Conservation (phyloP, 148 eudicot species). For the Rhododendron simsii region DNA sequence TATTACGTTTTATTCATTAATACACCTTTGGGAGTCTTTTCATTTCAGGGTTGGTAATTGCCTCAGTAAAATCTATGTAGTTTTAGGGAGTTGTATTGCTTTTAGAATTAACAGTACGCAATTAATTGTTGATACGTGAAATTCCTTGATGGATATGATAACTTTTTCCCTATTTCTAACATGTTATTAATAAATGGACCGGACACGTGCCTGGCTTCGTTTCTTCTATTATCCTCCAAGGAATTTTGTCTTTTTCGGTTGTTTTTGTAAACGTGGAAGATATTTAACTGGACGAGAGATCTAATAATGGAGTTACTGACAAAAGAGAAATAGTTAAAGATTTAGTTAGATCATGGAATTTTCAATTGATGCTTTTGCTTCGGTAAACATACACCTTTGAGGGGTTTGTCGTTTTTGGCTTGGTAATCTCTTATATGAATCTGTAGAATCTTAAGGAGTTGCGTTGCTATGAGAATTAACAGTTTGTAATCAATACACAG, state of each 20-base stretch:
- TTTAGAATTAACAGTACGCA: background rate
- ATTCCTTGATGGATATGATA: background rate
- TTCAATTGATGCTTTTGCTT: background rate
- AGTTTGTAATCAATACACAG: background rate
- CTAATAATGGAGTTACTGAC: background rate
- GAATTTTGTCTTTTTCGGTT: background rate
- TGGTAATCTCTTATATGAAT: background rate
- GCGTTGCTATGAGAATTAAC: background rate
- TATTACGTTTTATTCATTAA: background rate
- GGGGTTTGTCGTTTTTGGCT: background rate
- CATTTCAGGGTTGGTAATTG: background rate
- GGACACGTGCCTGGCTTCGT: background rate
- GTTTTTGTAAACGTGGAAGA: background rate
- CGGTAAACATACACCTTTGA: background rate
- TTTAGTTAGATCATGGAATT: background rate
- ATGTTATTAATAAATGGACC: background rate
- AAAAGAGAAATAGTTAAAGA: background rate
- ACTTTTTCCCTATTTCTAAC: background rate
- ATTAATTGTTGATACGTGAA: background rate
- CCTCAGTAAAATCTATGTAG: background rate
- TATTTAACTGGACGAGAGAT: background rate
- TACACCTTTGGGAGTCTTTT: background rate
- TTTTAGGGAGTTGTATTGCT: background rate
- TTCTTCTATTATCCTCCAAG: background rate
- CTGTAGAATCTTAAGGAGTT: background rate